A percentile compares a stretch with the other conserved stretches of the same genome.
These are phyloP conservation scores for Chlorokybus atmophyticus DNA, from an alignment of 139 green algal genomes.

Conservation along the genomic window DNA sequence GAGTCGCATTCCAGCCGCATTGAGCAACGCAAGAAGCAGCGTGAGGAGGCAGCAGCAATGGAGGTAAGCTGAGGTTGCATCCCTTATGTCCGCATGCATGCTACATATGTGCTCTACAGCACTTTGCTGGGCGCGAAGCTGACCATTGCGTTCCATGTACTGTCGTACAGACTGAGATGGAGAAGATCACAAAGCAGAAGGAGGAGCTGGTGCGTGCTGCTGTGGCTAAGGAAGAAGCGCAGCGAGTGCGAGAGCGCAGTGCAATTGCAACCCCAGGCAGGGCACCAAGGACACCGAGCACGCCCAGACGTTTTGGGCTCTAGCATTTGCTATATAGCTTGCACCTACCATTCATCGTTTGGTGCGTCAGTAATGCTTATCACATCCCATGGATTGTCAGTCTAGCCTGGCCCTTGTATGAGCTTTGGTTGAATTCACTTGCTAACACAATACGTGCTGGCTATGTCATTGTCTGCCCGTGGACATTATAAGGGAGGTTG, in stretches of 20 bases:
- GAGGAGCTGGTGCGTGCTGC: constrained; percentile 26
- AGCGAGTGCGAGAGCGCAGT: constrained; percentile 34
- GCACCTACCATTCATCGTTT: not conserved
- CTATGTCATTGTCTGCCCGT: not conserved
- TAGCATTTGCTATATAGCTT: not conserved
- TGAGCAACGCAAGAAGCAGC: constrained; percentile 63
- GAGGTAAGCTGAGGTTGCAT: constrained; percentile 4
- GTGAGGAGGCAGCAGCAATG: constrained; percentile 39
- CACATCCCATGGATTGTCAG: not conserved
- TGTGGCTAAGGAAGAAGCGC: constrained; percentile 27
- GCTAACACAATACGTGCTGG: not conserved
- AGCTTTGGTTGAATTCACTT: not conserved
- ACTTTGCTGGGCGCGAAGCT: not conserved
- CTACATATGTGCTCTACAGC: not conserved
- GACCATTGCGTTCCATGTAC: not conserved
- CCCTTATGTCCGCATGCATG: not conserved
- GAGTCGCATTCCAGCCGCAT: constrained; percentile 52
- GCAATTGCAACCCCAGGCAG: constrained; percentile 57
- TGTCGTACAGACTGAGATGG: constrained; percentile 41
- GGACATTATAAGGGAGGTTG: not conserved
- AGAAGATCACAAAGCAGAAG: constrained; percentile 49
- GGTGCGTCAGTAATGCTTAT: not conserved
- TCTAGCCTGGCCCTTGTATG: not conserved
- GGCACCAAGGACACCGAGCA: constrained; percentile 8
- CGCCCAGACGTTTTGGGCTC: constrained; percentile 12